phyloP scores from a whole-genome alignment of 306 rosid genomes.

The Morella rubra region DNA sequence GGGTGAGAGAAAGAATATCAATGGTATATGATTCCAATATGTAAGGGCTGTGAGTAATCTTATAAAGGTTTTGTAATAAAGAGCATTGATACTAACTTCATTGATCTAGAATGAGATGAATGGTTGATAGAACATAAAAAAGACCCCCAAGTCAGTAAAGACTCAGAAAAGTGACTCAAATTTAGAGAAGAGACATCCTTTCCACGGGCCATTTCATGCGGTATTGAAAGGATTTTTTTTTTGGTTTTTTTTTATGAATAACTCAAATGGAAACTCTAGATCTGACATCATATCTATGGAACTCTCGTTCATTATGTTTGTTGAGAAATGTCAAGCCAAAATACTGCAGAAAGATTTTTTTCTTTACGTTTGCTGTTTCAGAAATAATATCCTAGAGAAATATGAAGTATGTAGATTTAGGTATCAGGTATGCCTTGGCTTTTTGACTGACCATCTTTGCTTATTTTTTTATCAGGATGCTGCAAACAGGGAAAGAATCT shows the following conservation, averaged over 20 bases:
- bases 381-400: not conserved
- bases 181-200: not conserved
- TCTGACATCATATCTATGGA: not conserved
- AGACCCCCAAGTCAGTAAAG: no score
- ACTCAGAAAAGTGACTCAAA: no score
- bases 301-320: not conserved
- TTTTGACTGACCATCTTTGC: constrained; percentile 20
- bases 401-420: not conserved
- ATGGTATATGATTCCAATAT: no score
- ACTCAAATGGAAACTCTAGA: not conserved
- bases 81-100: no score
- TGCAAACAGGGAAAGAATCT: constrained; percentile 64
- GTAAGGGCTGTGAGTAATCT: no score
- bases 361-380: not conserved
- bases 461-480: constrained; percentile 70
- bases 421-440: not conserved
- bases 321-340: not conserved
- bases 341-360: not conserved
- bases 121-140: no score
- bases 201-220: not conserved
- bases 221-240: not conserved
- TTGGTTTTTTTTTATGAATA: no score
- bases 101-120: no score
- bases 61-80: no score
- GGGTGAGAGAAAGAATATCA: no score